A percentile compares a stretch with the other conserved stretches of the same genome.
Evolutionary conservation across 352 stramenopile genomes (phyloP).

Genomic region (Phytophthora ohioensis): DNA sequence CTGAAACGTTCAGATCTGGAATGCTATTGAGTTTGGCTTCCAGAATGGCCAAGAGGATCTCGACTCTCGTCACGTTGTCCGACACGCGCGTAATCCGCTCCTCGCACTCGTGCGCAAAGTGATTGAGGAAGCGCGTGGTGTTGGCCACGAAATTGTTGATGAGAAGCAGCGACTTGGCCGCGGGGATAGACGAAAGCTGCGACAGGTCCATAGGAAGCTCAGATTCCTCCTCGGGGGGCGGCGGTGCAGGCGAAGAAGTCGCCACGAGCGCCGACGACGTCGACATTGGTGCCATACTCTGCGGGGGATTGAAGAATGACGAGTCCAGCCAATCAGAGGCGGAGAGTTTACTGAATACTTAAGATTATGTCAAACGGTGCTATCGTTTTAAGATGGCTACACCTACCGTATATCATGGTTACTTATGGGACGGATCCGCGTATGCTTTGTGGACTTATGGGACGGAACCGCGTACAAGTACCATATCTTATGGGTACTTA

Average conservation of each 20-base stretch:
- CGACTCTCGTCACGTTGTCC: slow-evolving; percentile 78
- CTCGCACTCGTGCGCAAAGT: slow-evolving; percentile 87
- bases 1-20: slow-evolving; percentile 76
- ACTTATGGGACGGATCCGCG: no score
- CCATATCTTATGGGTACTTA: no score
- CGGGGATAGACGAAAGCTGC: slow-evolving; percentile 77
- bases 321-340: slow-evolving; percentile 17
- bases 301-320: slow-evolving; percentile 32
- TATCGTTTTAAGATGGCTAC: not conserved
- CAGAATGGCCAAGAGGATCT: slow-evolving; percentile 86
- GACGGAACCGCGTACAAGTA: no score
- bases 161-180: slow-evolving; percentile 82
- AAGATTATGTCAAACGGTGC: slow-evolving; percentile 1
- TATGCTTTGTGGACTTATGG: no score
- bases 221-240: slow-evolving; percentile 57
- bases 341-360: slow-evolving; percentile 2
- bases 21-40: slow-evolving; percentile 89
- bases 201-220: slow-evolving; percentile 83
- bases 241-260: slow-evolving; percentile 11
- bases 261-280: slow-evolving; percentile 71
- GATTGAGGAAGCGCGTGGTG: slow-evolving; percentile 88
- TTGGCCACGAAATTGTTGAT: slow-evolving; percentile 91
- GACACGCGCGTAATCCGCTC: slow-evolving; percentile 79
- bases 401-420: no score
- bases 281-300: slow-evolving; percentile 46